These are phyloP conservation scores for Picea abies DNA, from an alignment of 83 land plant species.

Conservation along the genomic window DNA sequence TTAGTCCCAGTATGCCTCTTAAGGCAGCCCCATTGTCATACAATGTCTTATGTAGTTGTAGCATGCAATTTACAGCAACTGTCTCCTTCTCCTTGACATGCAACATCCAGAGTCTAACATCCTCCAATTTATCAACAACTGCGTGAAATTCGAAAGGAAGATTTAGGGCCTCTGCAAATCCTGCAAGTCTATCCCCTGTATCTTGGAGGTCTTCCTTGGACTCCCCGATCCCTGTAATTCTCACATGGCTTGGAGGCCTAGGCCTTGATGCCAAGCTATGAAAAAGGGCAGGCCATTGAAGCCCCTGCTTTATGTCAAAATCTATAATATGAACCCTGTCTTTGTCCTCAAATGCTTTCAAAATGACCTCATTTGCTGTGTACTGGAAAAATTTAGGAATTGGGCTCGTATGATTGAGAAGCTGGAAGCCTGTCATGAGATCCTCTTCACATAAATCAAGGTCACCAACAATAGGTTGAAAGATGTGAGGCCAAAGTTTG, in stretches of 20 bases:
- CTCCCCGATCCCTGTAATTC: conserved; percentile 83
- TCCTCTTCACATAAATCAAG: conserved; percentile 45
- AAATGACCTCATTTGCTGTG: conserved; percentile 67
- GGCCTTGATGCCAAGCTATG: conserved; percentile 70
- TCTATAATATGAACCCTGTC: conserved; percentile 81
- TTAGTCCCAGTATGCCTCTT: conserved; percentile 60
- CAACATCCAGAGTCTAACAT: conserved; percentile 97
- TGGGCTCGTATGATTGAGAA: conserved; percentile 68
- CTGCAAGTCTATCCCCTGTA: conserved; percentile 78
- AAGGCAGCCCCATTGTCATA: conserved; percentile 53
- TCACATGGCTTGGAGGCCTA: conserved; percentile 67
- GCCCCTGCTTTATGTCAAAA: conserved; percentile 85
- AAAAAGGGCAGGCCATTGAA: conserved; percentile 86
- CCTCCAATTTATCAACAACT: conserved; percentile 86
- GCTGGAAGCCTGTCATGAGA: conserved; percentile 44
- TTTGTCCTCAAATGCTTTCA: conserved; percentile 79
- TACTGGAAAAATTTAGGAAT: conserved; percentile 76
- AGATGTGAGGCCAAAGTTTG: conserved; percentile 65
- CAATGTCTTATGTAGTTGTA: conserved; percentile 71
- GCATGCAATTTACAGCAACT: conserved; percentile 82
- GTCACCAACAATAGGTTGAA: conserved; percentile 21
- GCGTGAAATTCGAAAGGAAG: conserved; percentile 85
- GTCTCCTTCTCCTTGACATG: conserved; percentile 88
- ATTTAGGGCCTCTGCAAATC: conserved; percentile 72
- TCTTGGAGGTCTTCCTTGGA: conserved; percentile 85